phyloP scores from a whole-genome alignment of 768 basidiomycete species.

The Hericium erinaceus region DNA sequence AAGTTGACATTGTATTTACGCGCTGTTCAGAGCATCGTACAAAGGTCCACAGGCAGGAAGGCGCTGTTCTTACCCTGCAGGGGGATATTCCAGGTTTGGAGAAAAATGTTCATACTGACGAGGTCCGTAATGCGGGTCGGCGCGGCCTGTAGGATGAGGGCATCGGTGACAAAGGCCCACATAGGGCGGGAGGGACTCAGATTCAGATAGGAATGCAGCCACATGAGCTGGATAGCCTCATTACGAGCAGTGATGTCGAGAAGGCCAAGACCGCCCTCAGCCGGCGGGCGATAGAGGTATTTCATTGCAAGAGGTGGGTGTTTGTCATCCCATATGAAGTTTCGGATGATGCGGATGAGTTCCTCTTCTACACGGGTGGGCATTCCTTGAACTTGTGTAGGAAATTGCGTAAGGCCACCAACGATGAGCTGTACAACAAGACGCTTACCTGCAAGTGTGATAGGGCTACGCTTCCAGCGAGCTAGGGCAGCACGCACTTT shows the following conservation, averaged over 20 bases:
- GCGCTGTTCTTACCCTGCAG: not conserved
- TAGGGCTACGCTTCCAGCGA: not conserved
- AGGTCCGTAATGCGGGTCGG: not conserved
- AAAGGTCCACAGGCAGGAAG: not conserved
- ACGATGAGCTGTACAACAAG: constrained; percentile 17
- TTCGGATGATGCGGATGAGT: not conserved
- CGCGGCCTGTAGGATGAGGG: not conserved
- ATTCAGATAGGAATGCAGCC: constrained; percentile 9
- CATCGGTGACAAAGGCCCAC: constrained; percentile 10
- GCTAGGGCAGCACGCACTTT: not conserved
- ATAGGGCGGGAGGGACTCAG: not conserved
- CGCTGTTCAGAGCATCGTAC: constrained; percentile 1
- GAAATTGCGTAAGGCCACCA: constrained; percentile 19
- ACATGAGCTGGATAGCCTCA: constrained; percentile 7
- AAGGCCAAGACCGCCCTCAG: constrained; percentile 5
- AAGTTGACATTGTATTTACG: not conserved
- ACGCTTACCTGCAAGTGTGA: constrained; percentile 9
- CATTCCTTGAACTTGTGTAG: constrained; percentile 20
- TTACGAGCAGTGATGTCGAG: constrained; percentile 5
- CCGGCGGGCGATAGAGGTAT: not conserved
- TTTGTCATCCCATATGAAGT: constrained; percentile 15
- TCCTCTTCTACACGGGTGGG: constrained; percentile 5
- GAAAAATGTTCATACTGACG: not conserved
- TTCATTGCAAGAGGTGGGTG: not conserved
- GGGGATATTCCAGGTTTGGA: constrained; percentile 5